Percentiles rank a stretch among this genome's conserved stretches.
These are phyloP conservation scores for Hyphochytrium catenoides DNA, from an alignment of 352 stramenopile species.

Conservation along the genomic window DNA sequence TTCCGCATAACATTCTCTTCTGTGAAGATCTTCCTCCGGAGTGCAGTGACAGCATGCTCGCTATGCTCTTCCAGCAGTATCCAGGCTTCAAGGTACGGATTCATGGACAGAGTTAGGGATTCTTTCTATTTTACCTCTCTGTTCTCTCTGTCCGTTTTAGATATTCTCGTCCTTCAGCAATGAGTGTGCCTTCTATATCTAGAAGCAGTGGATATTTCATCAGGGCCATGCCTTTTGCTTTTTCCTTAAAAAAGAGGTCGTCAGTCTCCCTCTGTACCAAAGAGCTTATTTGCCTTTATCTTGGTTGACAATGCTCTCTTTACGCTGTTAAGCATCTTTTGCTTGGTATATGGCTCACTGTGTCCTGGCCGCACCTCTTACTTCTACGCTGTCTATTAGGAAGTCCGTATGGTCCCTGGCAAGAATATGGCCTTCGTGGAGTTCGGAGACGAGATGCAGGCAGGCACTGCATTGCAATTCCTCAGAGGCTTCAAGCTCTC, in stretches of 20 bases:
- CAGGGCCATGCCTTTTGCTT: too few relatives aligned
- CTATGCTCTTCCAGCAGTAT: slow-evolving; percentile 91
- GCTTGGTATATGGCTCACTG: neutral
- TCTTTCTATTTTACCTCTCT: too few relatives aligned
- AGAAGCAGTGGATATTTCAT: too few relatives aligned
- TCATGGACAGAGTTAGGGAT: too few relatives aligned
- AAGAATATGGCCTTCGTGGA: slow-evolving; percentile 87
- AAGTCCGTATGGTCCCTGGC: slow-evolving; percentile 79
- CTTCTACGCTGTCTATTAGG: slow-evolving; percentile 19
- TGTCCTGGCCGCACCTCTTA: too few relatives aligned
- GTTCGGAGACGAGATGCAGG: slow-evolving; percentile 68
- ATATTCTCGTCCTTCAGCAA: too few relatives aligned
- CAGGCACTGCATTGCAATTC: slow-evolving; percentile 41
- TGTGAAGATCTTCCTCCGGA: slow-evolving; percentile 71
- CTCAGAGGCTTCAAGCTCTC: slow-evolving; percentile 59
- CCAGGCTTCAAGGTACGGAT: slow-evolving; percentile 69
- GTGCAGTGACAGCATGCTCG: slow-evolving; percentile 87
- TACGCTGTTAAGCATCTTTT: neutral
- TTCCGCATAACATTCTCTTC: slow-evolving; percentile 80
- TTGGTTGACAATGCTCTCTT: neutral
- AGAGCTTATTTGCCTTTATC: neutral
- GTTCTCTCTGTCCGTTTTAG: too few relatives aligned
- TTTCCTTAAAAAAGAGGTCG: too few relatives aligned
- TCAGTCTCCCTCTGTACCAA: too few relatives aligned
- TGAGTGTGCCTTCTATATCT: too few relatives aligned